A percentile compares a stretch with the other conserved stretches of the same genome.
Evolutionary conservation across 225 moss, liverwort and hornwort genomes (phyloP).

Genomic region (Physcomitrellopsis africana): DNA sequence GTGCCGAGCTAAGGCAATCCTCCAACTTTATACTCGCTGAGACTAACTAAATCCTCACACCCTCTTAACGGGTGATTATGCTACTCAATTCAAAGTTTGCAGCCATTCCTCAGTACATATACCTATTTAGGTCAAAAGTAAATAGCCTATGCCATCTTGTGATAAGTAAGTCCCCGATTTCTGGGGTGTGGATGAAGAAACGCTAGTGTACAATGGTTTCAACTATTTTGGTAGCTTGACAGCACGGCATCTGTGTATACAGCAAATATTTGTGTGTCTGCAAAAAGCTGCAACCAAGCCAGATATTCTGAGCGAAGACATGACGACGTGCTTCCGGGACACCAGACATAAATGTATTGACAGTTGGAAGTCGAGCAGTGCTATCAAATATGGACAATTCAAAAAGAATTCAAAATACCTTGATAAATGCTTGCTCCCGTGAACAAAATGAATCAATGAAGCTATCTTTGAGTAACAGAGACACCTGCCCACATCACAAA

Average conservation of each 20-base stretch:
- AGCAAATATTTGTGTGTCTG: slow-evolving; percentile 97
- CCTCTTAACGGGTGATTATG: slow-evolving; percentile 48
- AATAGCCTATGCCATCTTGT: slow-evolving; percentile 40
- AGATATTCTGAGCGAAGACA: slow-evolving; percentile 8
- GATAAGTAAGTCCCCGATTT: slow-evolving; percentile 36
- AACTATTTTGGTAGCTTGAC: slow-evolving; percentile 89
- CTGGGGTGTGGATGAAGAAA: slow-evolving; percentile 36
- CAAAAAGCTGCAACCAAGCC: slow-evolving; percentile 78
- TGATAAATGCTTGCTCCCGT: slow-evolving; percentile 91
- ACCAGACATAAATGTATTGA: too few relatives aligned
- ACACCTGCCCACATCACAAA: slow-evolving; percentile 60
- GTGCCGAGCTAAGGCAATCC: slow-evolving; percentile 1
- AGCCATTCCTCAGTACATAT: slow-evolving; percentile 41
- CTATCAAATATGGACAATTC: neutral
- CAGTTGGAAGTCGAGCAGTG: neutral
- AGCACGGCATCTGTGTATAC: slow-evolving; percentile 92
- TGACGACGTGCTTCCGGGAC: neutral
- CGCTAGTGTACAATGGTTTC: slow-evolving; percentile 55
- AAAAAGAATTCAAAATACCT: slow-evolving; percentile 51
- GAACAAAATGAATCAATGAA: slow-evolving; percentile 94
- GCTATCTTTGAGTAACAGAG: slow-evolving; percentile 89
- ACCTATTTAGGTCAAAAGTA: slow-evolving; percentile 42
- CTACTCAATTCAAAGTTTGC: slow-evolving; percentile 45
- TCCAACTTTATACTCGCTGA: slow-evolving; percentile 27
- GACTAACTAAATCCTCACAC: slow-evolving; percentile 44